Base-by-base conservation (phyloP, 306 rosid species). In the Benincasa hispida region DNA sequence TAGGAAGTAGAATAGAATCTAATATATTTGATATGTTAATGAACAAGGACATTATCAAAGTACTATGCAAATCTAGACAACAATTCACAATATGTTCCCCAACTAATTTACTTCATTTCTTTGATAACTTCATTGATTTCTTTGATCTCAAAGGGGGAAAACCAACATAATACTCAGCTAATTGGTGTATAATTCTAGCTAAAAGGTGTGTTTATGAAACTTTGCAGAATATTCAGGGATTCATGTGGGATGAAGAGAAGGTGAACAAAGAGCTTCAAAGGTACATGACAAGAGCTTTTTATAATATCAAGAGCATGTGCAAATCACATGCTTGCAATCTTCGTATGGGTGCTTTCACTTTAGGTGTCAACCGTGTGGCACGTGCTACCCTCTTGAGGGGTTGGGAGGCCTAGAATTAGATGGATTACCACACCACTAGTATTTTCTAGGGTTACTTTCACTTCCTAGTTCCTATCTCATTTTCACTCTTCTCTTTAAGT, bases 181-280 rank as follows among this genome's bases (percentile, higher is more conserved):
- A 21, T 30, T 13, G 51, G 74, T 21, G 53, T 21, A 67, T 35
- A 67, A 12, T 37, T 41, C 2, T 4, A 68, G 56, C 75, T 69
- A 69, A 69, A 24, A 69, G 37, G 8, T 69, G 58, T 1, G 24
- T 27, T 70, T 0, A 14, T 42, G 35, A 13, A 39, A 70, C 14
- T 70, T 70, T 70, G 57, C 76, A 87, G 87, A 87, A 87, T 12
- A 87, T 87, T 75, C 88, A 87, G 76, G 88, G 91, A 13, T 85
- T 85, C 78, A 83, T 81, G 88, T 85, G 88, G 91, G 87, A 85
- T 7, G 91, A 85, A 75, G 91, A 85, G 53, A 87, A 87, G 82
- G 91, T 87, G 78, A 87, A 87, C 51, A 32, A 56, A 13, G 88
- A 87, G 77, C 90, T 87, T 58, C 79, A 59, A 53, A 83, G 85